Evolutionary conservation across 768 basidiomycete species (phyloP), one percentile per base, ranked within the genome.

Genomic region (Macrolepiota fuliginosa): DNA sequence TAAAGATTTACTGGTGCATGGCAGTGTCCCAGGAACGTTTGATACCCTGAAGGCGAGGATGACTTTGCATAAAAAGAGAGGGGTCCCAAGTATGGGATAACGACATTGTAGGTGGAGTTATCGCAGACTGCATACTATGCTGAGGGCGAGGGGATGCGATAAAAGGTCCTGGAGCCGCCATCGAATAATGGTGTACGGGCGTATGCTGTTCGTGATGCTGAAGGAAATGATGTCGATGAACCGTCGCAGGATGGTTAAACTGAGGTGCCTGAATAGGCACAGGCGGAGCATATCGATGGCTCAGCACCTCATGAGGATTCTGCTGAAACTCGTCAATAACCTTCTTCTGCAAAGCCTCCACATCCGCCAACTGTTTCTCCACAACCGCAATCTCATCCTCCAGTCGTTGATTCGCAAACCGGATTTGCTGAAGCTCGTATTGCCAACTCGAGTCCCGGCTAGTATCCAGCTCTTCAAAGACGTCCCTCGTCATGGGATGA

Each of bases 381-480:
- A 80, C 53, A 46, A 52, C 63, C 37, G 46, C 55, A 24, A 81
- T 72, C 65, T 92, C 89, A 50, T 89, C 88, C 55, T 72, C 72
- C 58, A 93, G 64, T 63, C 85, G 73, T 72, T 85, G 79, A 68
- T 93, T 94, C 56, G 82, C 79, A 67, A 87, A 87, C 69, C 86
- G 82, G 65, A 95, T 78, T 72, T 94, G 91, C 74, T 93, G 89
- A 52, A 96, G 78, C 75, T 94, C 92, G 66, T 94, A 96, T 76
- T 96, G 94, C 94, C 95, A 97, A 65, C 91, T 93, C 35, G 89
- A 88, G 11, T 84, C 87, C 4, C 88, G 77, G 13, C 75, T 72
- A 0, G 82, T 80, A 46, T 90, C 86, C 13, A 95, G 80, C 70
- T 92, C 91, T 42, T 46, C 65, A 69, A 2, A 39, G 36, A 53